Percentiles rank a stretch among this genome's conserved stretches.
Evolutionary conservation across 2,329 filamentous ascomycete species (phyloP).

Genomic region (Penicillium sp.): DNA sequence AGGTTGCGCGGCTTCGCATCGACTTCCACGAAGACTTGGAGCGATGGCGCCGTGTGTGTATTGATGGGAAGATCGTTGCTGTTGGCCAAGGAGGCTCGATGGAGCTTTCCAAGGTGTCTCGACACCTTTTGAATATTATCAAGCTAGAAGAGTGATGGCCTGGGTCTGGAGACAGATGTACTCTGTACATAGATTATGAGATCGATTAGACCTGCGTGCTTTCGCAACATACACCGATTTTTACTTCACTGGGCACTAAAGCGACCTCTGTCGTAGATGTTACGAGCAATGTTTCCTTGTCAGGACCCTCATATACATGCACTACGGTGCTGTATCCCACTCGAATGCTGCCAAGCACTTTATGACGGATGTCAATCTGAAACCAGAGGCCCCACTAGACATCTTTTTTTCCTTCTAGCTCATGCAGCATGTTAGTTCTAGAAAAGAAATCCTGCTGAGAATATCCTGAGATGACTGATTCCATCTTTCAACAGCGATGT

Average conservation of each 20-base stretch:
- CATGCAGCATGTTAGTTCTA: neutral
- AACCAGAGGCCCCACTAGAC: neutral
- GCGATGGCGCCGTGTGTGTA: conserved; percentile 80
- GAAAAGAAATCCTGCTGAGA: neutral
- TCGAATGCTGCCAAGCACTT: neutral
- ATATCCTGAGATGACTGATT: neutral
- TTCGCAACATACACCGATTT: neutral
- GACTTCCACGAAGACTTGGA: conserved; percentile 61
- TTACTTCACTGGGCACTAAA: too few species aligned
- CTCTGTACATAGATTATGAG: neutral
- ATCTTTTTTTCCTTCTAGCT: neutral
- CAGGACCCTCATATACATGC: too few species aligned
- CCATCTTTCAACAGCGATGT: neutral
- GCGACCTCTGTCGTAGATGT: too few species aligned
- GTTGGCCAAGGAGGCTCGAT: conserved; percentile 72
- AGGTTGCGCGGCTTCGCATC: conserved; percentile 67
- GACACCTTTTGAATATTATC: conserved; percentile 23
- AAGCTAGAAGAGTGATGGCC: neutral
- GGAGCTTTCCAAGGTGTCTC: conserved; percentile 52
- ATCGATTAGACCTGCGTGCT: neutral
- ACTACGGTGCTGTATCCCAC: too few species aligned
- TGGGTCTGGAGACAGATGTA: neutral
- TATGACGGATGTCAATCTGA: neutral
- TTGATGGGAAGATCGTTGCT: conserved; percentile 87
- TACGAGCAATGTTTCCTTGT: too few species aligned